Base-by-base conservation (phyloP, 345 rosid species). In the Pugionium cornutum region DNA sequence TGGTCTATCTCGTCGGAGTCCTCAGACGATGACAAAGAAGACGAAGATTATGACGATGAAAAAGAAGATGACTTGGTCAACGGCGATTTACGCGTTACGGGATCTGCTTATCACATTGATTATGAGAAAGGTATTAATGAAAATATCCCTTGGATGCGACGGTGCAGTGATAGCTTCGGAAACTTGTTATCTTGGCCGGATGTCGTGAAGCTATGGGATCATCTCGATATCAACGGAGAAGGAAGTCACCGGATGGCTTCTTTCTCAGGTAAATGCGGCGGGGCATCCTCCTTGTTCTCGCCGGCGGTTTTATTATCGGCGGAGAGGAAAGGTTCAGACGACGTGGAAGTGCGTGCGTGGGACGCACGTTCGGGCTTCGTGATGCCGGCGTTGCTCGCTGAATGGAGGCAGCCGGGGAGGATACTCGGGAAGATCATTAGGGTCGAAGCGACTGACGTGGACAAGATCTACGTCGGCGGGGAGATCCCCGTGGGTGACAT, bases 341-440 rank as follows among this genome's bases (percentile, higher is more conserved):
- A 35, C 8, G 69, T 80, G 9, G 40, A 67, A 18, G 44, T 91
- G 25, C 49, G 73, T 31, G 78, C 83, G 37, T 86, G 96, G 92
- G 97, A 91, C 78, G 47, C 68, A 43, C 94, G 97, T 5, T 70
- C 62, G 0, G 78, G 77, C 0, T 62, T 68, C 9, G 41, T 62
- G 56, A 30, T 72, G 11, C 90, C 97, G 48, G 67, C 77, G 11
- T 73, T 87, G 9, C 66, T 83, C 10, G 86, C 87, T 4, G 97
- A 88, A 31, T 86, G 94, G 89, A 70, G 69, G 48, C 84, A 83
- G 7, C 72, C 43, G 37, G 75, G 59, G 9, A 0, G 52, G 37
- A 30, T 53, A 6, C 58, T 61, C 3, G 84, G 77, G 68, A 77
- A 80, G 60, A 58, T 76, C 6, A 64, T 65, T 0, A 70, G 72